Base-by-base conservation (phyloP, 2,329 filamentous ascomycete genomes). In the Rhynchosporium secalis region DNA sequence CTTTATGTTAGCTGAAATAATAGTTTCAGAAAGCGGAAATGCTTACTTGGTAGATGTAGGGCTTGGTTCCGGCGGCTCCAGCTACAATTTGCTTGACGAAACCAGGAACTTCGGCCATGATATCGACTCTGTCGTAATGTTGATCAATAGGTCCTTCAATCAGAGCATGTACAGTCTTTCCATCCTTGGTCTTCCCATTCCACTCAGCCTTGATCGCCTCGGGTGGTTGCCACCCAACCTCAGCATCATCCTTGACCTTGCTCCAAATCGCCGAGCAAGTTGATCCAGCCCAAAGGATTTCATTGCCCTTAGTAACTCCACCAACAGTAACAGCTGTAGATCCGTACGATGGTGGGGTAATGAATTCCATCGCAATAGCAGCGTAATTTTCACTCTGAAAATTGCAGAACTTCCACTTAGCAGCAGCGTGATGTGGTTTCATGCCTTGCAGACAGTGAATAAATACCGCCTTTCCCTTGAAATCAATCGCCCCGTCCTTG, bases 381-480 rank as follows among this genome's bases (percentile, higher is more conserved):
- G 93, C 95, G 79, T 92, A 90, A 26, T 82, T 91, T 28, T 92
- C 89, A 13, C 91, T 88, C 75, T 98, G 93, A 80, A 96, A 96
- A 78, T 93, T 86, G 76, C 86, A 83, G 79, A 97, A 99, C 78
- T 95, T 96, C 95, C 95, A 99, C 66, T 85, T 86, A 36, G 90
- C 87, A 65, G 94, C 93, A 63, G 92, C 90, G 75, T 99, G 96
- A 76, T 99, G 95, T 46, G 95, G 95, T 83, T 99, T 99, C 94
- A 98, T 98, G 75, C 93, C 95, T 79, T 98, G 95, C 56, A 98
- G 80, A 46, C 92, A 93, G 76, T 95, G 89, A 68, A 89, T 82
- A 78, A 92, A 94, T 72, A 96, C 80, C 38, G 87, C 92, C 66
- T 82, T 85, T 62, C 94, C 94, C 72, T 86, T 88, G 75, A 96